Evolutionary conservation across 129 eudicot genomes (phyloP).

Genomic region (Saussurea involucrata): DNA sequence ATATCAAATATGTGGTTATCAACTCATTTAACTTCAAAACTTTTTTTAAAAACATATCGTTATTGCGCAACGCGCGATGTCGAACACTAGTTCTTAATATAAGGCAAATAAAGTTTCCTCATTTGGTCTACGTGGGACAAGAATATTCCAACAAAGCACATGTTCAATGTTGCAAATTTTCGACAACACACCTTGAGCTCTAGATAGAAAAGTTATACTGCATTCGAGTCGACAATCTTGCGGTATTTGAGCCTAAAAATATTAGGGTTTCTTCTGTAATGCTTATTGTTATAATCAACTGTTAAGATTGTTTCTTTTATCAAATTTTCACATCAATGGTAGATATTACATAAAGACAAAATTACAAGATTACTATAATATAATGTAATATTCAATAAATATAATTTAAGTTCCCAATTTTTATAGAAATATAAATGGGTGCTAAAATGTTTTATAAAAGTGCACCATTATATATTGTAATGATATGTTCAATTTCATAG

Average conservation of each 20-base stretch:
- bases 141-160: too few species aligned
- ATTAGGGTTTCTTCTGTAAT: neutral
- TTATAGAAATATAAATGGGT: neutral
- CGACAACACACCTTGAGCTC: neutral
- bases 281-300: neutral
- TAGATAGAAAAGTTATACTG: too few species aligned
- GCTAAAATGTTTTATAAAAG: neutral
- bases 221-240: neutral
- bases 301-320: neutral
- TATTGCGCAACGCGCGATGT: too few species aligned
- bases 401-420: neutral
- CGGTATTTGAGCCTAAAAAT: neutral
- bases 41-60: too few species aligned
- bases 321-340: neutral
- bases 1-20: too few species aligned
- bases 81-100: too few species aligned
- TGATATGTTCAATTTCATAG: neutral
- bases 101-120: too few species aligned
- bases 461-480: neutral
- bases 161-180: neutral
- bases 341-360: neutral
- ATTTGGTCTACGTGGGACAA: too few species aligned
- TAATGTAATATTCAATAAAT: neutral
- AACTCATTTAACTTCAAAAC: too few species aligned
- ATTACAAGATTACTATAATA: neutral